A percentile compares a stretch with the other conserved stretches of the same genome.
Evolutionary conservation across 2,329 filamentous ascomycete genomes (phyloP).

Genomic region (Aspergillus costaricaensis): DNA sequence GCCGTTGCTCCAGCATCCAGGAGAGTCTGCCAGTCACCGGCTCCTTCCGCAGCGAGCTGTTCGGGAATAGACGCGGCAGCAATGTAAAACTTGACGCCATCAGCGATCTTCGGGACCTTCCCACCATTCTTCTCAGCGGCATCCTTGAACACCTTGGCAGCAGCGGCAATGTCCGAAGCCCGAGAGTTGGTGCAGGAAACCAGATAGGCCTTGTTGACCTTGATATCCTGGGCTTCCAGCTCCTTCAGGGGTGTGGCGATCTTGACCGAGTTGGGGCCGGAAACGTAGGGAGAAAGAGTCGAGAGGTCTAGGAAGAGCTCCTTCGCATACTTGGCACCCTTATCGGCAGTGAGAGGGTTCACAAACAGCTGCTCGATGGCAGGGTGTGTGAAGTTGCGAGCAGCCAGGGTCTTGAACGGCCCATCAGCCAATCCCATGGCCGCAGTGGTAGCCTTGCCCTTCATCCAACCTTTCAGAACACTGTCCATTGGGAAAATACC

Average conservation of each 20-base stretch:
- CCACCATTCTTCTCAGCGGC: slow-evolving; percentile 64
- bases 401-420: slow-evolving; percentile 49
- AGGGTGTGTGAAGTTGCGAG: slow-evolving; percentile 69
- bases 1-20: slow-evolving; percentile 75
- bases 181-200: slow-evolving; percentile 89
- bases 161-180: slow-evolving; percentile 76
- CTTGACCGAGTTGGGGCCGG: slow-evolving; percentile 91
- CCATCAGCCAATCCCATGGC: slow-evolving; percentile 60
- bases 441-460: slow-evolving; percentile 71
- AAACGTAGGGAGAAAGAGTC: slow-evolving; percentile 78
- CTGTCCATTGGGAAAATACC: slow-evolving; percentile 80
- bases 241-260: slow-evolving; percentile 75
- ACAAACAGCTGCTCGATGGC: slow-evolving; percentile 71
- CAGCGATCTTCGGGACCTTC: slow-evolving; percentile 67
- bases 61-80: slow-evolving; percentile 80
- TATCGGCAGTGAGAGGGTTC: slow-evolving; percentile 69
- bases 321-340: slow-evolving; percentile 79
- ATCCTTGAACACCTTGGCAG: slow-evolving; percentile 81
- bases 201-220: slow-evolving; percentile 80
- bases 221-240: slow-evolving; percentile 72
- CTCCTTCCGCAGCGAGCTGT: slow-evolving; percentile 73
- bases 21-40: slow-evolving; percentile 82
- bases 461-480: slow-evolving; percentile 71
- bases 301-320: slow-evolving; percentile 78
- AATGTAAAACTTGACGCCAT: slow-evolving; percentile 82